Evolutionary conservation across 768 basidiomycete species (phyloP).

Genomic region (Hortiboletus campestris): DNA sequence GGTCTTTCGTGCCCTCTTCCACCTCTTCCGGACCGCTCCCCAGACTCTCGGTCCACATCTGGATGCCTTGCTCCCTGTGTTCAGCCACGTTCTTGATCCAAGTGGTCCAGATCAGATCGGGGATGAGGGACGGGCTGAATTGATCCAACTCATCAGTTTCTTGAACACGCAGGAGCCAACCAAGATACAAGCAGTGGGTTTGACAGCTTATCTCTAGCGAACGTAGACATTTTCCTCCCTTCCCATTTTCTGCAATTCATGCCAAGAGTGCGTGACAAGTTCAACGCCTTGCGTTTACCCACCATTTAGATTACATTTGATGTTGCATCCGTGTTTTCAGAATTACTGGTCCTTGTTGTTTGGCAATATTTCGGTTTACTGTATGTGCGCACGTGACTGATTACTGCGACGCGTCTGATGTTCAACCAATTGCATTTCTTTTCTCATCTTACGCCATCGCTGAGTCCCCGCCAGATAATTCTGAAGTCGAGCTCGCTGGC

Average conservation of each 20-base stretch:
- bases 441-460: neutral
- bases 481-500: slow-evolving; percentile 54
- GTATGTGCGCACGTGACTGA: slow-evolving; percentile 28
- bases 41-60: slow-evolving; percentile 69
- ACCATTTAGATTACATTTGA: slow-evolving; percentile 22
- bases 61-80: slow-evolving; percentile 75
- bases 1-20: slow-evolving; percentile 86
- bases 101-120: slow-evolving; percentile 71
- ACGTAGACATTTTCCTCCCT: slow-evolving; percentile 28
- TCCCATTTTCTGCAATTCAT: neutral
- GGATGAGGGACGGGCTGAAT: slow-evolving; percentile 71
- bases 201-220: slow-evolving; percentile 51
- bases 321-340: slow-evolving; percentile 12
- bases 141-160: slow-evolving; percentile 70
- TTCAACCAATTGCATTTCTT: slow-evolving; percentile 16
- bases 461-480: slow-evolving; percentile 9
- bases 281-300: slow-evolving; percentile 3
- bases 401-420: slow-evolving; percentile 13
- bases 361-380: slow-evolving; percentile 12
- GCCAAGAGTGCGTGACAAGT: neutral
- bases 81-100: slow-evolving; percentile 81
- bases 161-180: slow-evolving; percentile 74
- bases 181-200: slow-evolving; percentile 79
- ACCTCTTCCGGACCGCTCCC: slow-evolving; percentile 77
- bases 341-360: slow-evolving; percentile 3